Conservation (phyloP, 768 basidiomycete species). For the Phanerodontia chrysosporium region DNA sequence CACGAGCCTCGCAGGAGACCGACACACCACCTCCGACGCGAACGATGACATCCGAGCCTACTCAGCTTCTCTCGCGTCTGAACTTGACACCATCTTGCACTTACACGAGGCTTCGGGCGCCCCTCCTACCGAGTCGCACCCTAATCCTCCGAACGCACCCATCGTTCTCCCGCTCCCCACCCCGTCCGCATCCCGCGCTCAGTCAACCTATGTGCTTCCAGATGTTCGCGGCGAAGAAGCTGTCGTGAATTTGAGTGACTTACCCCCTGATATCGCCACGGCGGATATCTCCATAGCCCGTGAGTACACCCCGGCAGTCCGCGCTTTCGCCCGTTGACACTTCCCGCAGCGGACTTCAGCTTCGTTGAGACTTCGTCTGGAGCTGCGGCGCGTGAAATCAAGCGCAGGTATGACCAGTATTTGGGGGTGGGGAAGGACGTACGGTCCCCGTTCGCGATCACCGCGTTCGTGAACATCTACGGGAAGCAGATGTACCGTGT, state of each 20-base stretch:
- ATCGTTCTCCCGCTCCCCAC: slow-evolving; percentile 11
- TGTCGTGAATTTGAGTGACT: slow-evolving; percentile 4
- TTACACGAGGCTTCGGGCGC: neutral
- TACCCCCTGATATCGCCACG: slow-evolving; percentile 24
- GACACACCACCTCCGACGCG: neutral
- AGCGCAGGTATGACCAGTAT: slow-evolving; percentile 67
- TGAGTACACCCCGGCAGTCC: slow-evolving; percentile 13
- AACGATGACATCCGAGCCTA: neutral
- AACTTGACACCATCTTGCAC: slow-evolving; percentile 2
- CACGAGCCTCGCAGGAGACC: neutral
- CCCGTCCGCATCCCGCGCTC: neutral
- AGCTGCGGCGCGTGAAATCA: slow-evolving; percentile 70
- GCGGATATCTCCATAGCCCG: slow-evolving; percentile 28
- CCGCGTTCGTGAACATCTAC: slow-evolving; percentile 78
- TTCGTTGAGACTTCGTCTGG: slow-evolving; percentile 82
- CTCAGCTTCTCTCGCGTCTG: neutral
- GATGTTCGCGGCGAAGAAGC: slow-evolving; percentile 5
- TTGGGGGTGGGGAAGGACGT: slow-evolving; percentile 62
- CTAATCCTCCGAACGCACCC: neutral
- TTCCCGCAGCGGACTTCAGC: slow-evolving; percentile 56
- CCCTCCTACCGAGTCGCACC: neutral
- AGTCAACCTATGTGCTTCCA: neutral
- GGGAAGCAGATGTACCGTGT: slow-evolving; percentile 76
- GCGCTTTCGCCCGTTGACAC: slow-evolving; percentile 5
- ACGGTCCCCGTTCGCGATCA: slow-evolving; percentile 78